These are phyloP conservation scores for Pueraria montana DNA, from an alignment of 306 rosid genomes.

Conservation along the genomic window DNA sequence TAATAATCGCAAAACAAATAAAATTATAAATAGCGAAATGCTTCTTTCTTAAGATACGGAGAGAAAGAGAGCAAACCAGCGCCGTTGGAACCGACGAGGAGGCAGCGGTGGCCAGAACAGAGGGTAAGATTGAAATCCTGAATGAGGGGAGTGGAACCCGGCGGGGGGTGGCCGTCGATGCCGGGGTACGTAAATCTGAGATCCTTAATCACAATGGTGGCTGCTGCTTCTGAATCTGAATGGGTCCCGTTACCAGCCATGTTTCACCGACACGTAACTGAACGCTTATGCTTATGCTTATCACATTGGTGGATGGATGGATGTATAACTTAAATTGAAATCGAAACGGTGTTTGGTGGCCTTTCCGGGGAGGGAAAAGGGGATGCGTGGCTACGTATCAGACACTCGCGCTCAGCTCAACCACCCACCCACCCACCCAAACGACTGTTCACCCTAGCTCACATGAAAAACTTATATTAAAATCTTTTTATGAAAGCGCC, in stretches of 20 bases:
- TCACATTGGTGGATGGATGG: not conserved
- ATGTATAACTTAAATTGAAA: not conserved
- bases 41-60: not conserved
- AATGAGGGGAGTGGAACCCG: conserved; percentile 87
- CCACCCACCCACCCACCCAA: not conserved
- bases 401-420: conserved; percentile 29
- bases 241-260: conserved; percentile 50
- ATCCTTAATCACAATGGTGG: conserved; percentile 64
- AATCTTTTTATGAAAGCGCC: not conserved
- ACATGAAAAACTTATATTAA: not conserved
- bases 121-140: conserved; percentile 76
- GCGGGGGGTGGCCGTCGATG: conserved; percentile 94
- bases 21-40: not conserved
- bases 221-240: conserved; percentile 49
- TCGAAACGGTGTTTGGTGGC: not conserved
- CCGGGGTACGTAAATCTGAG: conserved; percentile 91
- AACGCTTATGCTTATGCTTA: not conserved
- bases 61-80: conserved; percentile 59
- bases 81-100: conserved; percentile 97
- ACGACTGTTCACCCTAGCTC: not conserved
- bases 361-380: not conserved
- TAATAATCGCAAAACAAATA: conserved; percentile 2
- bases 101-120: conserved; percentile 80
- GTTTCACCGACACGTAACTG: not conserved
- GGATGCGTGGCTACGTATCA: conserved; percentile 48